Percentiles rank a stretch among this genome's conserved stretches.
These are phyloP conservation scores for Dothistroma pini DNA, from an alignment of 2,329 filamentous ascomycete species.

Conservation along the genomic window DNA sequence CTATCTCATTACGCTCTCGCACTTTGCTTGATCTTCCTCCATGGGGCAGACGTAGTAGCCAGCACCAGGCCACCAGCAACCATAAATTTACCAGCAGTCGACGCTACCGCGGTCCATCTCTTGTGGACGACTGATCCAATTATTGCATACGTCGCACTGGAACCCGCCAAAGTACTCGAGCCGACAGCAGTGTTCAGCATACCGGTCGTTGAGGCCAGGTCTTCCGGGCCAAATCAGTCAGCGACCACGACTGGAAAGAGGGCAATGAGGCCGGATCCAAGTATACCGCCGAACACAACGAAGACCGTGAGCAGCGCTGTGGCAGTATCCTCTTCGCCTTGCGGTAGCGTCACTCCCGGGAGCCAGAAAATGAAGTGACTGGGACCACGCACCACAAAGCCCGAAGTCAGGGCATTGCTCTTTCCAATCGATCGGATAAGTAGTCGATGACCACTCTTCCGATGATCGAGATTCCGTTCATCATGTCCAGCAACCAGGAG, in stretches of 20 bases:
- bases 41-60: not conserved
- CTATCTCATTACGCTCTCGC: not conserved
- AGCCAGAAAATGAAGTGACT: constrained; percentile 8
- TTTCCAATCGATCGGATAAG: constrained; percentile 7
- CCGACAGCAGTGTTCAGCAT: constrained; percentile 7
- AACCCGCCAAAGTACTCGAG: constrained; percentile 6
- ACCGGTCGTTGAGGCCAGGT: constrained; percentile 8
- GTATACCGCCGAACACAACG: constrained; percentile 2
- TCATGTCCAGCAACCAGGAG: constrained; percentile 9
- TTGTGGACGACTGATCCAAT: not conserved
- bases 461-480: constrained; percentile 7
- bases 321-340: not conserved
- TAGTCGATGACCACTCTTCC: constrained; percentile 5
- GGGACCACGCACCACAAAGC: constrained; percentile 6
- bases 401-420: not conserved
- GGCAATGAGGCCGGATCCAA: constrained; percentile 9
- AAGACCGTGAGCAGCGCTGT: constrained; percentile 6
- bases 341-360: not conserved
- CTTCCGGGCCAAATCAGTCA: constrained; percentile 4
- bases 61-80: constrained; percentile 3
- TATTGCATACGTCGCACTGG: constrained; percentile 8
- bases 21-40: not conserved
- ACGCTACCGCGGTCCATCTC: not conserved
- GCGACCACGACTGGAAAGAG: constrained; percentile 8
- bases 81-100: constrained; percentile 6